These are phyloP conservation scores for Lachnellula hyalina DNA, from an alignment of 2,329 filamentous ascomycete genomes.

Conservation along the genomic window DNA sequence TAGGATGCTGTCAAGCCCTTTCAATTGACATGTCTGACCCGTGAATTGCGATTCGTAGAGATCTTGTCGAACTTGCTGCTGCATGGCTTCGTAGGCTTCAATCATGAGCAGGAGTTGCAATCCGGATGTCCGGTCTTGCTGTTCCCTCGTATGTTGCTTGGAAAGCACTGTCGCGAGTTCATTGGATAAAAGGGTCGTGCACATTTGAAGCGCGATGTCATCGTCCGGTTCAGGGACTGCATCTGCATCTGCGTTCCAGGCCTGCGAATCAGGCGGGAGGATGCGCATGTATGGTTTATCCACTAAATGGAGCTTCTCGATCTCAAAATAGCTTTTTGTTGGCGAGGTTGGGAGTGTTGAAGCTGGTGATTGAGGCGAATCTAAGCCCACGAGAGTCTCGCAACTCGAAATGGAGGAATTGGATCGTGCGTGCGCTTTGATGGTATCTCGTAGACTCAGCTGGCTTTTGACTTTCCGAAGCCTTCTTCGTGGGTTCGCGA, in stretches of 20 bases:
- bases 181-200: constrained; percentile 25
- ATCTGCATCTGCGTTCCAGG: neutral
- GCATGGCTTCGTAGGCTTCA: constrained; percentile 27
- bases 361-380: constrained; percentile 6
- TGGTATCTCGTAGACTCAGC: constrained; percentile 23
- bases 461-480: constrained; percentile 29
- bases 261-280: neutral
- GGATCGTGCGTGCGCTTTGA: constrained; percentile 15
- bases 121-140: constrained; percentile 19
- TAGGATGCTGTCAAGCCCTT: constrained; percentile 17
- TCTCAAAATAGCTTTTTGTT: constrained; percentile 1
- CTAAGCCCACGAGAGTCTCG: constrained; percentile 21
- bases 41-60: constrained; percentile 10
- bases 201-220: constrained; percentile 27
- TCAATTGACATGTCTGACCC: constrained; percentile 13
- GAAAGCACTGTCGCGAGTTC: constrained; percentile 22
- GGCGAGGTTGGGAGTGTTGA: constrained; percentile 5
- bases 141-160: constrained; percentile 12
- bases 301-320: neutral
- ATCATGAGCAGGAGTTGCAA: constrained; percentile 30
- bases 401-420: constrained; percentile 7
- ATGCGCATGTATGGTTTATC: neutral
- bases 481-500: constrained; percentile 4
- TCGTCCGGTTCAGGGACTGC: constrained; percentile 4
- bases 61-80: constrained; percentile 19